Evolutionary conservation across 2,329 filamentous ascomycete species (phyloP), one percentile per base, ranked within the genome.

Genomic region (Ascochyta koolunga): DNA sequence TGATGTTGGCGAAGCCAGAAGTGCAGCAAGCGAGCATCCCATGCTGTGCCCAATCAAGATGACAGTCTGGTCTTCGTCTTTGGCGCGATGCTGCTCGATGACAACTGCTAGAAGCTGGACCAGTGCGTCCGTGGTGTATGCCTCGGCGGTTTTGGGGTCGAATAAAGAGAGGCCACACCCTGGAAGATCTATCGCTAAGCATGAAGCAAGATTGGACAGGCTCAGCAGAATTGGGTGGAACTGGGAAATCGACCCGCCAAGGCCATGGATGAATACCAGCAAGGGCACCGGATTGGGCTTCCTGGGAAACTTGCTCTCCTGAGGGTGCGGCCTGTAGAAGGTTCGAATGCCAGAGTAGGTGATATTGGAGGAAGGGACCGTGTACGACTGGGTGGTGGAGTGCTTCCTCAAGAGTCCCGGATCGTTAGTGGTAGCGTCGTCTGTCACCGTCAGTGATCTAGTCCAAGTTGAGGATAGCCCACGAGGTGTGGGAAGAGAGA

Each of bases 241-340:
- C 69, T 98, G 95, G 10, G 91, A 89, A 21, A 92, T 83, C 0
- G 91, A 96, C 42, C 95, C 95, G n/a, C 93, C 95, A 9, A 98
- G 82, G 1, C 95, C 95, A 69, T 98, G 95, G 52, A 98, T 82
- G 70, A 96, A 96, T 37, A 98, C 92, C 3, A 98, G 78, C 9
- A 99, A 78, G 1, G 95, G 95, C 10, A 97, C 77, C 0, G 90
- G 87, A 0, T 84, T 82, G 1, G 91, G 90, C 57, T 86, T 82
- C 36, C 80, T 83, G 2, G 91, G 91, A 4, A 98, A 82, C 72
- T 95, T 90, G 55, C 87, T 84, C n/a, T 88, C 86, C 68, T 97
- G 91, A 18, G 87, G 84, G 75, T 97, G 95, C 49, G 85, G 85
- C 51, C 89, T 85, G 76, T 89, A 93, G 74, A 98, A 97, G 37